A percentile compares a stretch with the other conserved stretches of the same genome.
Conservation (phyloP, 2,329 filamentous ascomycete genomes). For the Diaporthe humulicola region DNA sequence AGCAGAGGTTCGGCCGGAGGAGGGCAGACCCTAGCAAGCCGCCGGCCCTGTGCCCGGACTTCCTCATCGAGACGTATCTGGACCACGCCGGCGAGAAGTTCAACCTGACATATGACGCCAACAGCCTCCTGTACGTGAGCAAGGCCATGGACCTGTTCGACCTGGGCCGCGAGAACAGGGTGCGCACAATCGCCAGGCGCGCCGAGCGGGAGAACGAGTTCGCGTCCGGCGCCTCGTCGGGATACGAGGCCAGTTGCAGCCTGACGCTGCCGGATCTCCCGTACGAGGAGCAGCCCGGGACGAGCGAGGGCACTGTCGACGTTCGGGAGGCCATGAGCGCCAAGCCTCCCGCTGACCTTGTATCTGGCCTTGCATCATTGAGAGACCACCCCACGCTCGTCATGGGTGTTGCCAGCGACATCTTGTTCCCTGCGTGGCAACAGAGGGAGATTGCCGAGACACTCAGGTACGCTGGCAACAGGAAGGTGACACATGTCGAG, state of each 20-base stretch:
- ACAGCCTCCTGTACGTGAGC: constrained; percentile 94
- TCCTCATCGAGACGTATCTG: constrained; percentile 97
- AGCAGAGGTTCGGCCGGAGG: constrained; percentile 89
- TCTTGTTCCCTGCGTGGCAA: constrained; percentile 97
- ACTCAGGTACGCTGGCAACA: constrained; percentile 81
- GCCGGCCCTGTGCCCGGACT: constrained; percentile 95
- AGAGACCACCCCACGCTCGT: constrained; percentile 86
- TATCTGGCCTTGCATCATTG: constrained; percentile 79
- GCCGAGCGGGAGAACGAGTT: constrained; percentile 71
- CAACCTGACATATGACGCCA: constrained; percentile 95
- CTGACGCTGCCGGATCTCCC: constrained; percentile 86
- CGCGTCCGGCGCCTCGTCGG: constrained; percentile 55
- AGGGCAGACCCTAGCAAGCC: constrained; percentile 88
- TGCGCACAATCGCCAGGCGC: constrained; percentile 72
- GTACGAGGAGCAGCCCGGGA: constrained; percentile 84
- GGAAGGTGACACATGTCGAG: constrained; percentile 87
- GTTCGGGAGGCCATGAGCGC: constrained; percentile 48
- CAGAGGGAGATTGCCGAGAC: constrained; percentile 94
- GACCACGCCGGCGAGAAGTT: constrained; percentile 99
- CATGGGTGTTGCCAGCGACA: constrained; percentile 95
- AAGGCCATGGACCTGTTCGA: constrained; percentile 99
- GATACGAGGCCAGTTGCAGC: constrained; percentile 72
- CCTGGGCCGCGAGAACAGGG: constrained; percentile 79
- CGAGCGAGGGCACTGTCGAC: constrained; percentile 51
- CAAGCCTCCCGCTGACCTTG: constrained; percentile 81